Percentiles rank a stretch among this genome's conserved stretches.
phyloP scores from a whole-genome alignment of 202 grass and related monocot genomes.

The Tripidium arundinaceum region DNA sequence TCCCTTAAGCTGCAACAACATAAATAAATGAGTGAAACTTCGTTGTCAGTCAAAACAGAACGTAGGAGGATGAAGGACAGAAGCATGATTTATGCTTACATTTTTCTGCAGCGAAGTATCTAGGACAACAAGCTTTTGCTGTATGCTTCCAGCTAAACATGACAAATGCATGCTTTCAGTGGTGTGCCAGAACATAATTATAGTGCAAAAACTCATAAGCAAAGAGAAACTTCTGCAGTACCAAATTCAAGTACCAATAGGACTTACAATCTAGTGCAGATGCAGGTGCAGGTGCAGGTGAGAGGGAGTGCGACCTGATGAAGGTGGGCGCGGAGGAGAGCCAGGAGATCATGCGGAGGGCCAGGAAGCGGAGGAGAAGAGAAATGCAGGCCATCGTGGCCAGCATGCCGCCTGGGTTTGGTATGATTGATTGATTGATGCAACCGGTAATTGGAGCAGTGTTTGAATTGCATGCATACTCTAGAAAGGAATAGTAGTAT shows the following conservation, averaged over 20 bases:
- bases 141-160: constrained; percentile 62
- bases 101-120: constrained; percentile 72
- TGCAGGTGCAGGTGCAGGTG: no score
- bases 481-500: no score
- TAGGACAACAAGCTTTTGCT: constrained; percentile 56
- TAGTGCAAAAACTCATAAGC: constrained; percentile 21
- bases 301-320: no score
- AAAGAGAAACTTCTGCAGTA: neutral
- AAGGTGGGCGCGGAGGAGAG: no score
- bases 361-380: constrained; percentile 69
- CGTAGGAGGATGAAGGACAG: neutral
- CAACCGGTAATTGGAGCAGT: neutral
- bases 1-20: constrained; percentile 60
- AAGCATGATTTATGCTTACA: constrained; percentile 48
- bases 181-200: constrained; percentile 5
- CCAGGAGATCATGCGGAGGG: no score
- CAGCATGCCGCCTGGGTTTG: neutral
- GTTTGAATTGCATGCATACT: no score
- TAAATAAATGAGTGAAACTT: constrained; percentile 7
- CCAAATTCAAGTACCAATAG: neutral
- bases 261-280: constrained; percentile 76
- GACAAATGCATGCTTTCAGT: constrained; percentile 18
- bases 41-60: neutral
- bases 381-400: constrained; percentile 28
- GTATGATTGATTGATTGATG: neutral